Base-by-base conservation (phyloP, 495 filamentous ascomycete genomes). In the Pseudotulostoma volvatum region DNA sequence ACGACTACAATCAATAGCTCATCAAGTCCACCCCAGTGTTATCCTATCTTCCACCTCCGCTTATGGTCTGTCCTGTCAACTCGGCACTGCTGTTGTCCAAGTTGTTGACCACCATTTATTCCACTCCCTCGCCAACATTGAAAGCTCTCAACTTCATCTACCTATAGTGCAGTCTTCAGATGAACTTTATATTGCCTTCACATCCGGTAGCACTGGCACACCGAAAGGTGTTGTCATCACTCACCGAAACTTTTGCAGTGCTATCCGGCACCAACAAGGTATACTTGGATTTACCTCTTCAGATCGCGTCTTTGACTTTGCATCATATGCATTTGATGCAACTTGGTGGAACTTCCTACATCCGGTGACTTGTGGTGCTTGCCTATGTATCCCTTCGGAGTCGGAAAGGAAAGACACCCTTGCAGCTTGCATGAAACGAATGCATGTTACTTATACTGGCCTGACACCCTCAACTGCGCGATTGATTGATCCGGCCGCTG, bases 181-280 rank as follows among this genome's bases (percentile, higher is more conserved):
- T n/a, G n/a, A n/a, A n/a, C n/a, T n/a, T n/a, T 61, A 49, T 43
- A 41, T 52, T 11, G 49, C 67, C 1, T 67, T 62, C 41, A 68
- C 63, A 2, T 66, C 61, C 3, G 65, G 66, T 2, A 61, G 55
- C 8, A 66, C 63, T 1, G 66, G 63, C 1, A 48, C 50, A 31
- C 64, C 64, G n/a, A 69, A 69, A 42, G 59, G 65, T 7, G 63
- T 65, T 13, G 44, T 64, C 3, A 47, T 67, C 13, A 37, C 44
- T 15, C 66, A 70, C 40, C 45, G 45, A 37, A 13, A 76, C 81
- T 9, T 36, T 17, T 25, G 9, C 7, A 21, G 23, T 31, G 34
- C 37, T 33, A 32, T 39, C n/a, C 9, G 19, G 3, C 25, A 39
- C 23, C 37, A 39, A 31, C 23, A 21, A 5, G 37, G 37, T 9